Evolutionary conservation across 306 rosid genomes (phyloP), one percentile per base, ranked within the genome.

Genomic region (Citrullus amarus): DNA sequence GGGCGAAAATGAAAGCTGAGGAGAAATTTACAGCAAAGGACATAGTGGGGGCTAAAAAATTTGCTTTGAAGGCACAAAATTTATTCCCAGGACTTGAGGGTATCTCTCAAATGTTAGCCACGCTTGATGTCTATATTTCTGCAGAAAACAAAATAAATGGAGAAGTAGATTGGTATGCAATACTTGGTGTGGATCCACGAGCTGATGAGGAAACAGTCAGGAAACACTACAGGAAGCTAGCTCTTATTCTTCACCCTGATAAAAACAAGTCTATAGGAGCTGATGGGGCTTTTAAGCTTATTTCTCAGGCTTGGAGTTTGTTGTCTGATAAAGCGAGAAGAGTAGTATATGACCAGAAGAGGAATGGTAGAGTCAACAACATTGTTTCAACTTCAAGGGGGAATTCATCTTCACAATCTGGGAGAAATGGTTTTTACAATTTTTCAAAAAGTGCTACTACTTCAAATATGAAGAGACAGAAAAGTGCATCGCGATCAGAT

Each of bases 291-390:
- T 95, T 95, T 81, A 91, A 89, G 86, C 86, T 88, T 81, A 84
- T 95, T 74, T 95, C 97, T 3, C 91, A 92, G 87, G 98, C 97
- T 15, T 92, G 97, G 97, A 89, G 88, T 88, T 85, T 95, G 83
- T 81, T 92, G 63, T 92, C 97, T 25, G 97, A 95, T 76, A 91
- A 88, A 77, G 60, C 82, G 22, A 91, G 65, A 83, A 87, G 90
- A 82, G 79, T 56, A 72, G 82, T 88, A 0, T 91, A 88, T 79
- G 97, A 90, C 80, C 91, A 82, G 79, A 89, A 86, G 76, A 85
- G 88, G 85, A 86, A 82, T 36, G 86, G 25, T 30, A 90, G 83
- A 83, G 44, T 62, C 12, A 8, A 82, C 79, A 84, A 60, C 79
- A 90, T 84, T 54, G 86, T 78, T 77, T 77, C 93, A 6, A 46